Evolutionary conservation across 805 yeast species (phyloP).

Genomic region (Ogataea neopini): DNA sequence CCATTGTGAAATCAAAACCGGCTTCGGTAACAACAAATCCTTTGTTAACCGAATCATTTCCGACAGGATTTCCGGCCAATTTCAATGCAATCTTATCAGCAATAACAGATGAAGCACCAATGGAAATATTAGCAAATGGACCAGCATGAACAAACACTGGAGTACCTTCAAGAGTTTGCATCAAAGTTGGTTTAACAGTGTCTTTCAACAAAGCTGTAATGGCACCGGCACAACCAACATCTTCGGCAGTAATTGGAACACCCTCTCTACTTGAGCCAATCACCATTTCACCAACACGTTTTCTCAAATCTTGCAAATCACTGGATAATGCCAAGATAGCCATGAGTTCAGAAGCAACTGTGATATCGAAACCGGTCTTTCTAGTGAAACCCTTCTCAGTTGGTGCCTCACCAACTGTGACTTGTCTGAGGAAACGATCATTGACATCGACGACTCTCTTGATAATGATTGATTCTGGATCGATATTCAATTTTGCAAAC

Average conservation of each 20-base stretch:
- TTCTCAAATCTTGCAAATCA: constrained; percentile 70
- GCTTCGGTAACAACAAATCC: constrained; percentile 88
- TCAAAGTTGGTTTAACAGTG: constrained; percentile 79
- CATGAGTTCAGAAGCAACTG: constrained; percentile 86
- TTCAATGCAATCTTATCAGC: constrained; percentile 84
- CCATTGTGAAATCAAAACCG: constrained; percentile 90
- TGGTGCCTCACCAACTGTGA: constrained; percentile 79
- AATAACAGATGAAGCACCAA: constrained; percentile 81
- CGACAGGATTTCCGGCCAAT: constrained; percentile 56
- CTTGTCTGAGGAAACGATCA: constrained; percentile 76
- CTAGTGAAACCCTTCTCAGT: constrained; percentile 76
- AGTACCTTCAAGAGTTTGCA: constrained; percentile 88
- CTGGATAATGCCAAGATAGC: constrained; percentile 77
- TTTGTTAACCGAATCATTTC: constrained; percentile 41
- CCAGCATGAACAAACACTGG: constrained; percentile 89
- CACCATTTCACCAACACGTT: constrained; percentile 73
- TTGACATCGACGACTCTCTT: constrained; percentile 85
- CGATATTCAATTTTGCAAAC: constrained; percentile 73
- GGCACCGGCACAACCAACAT: constrained; percentile 85
- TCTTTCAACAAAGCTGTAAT: constrained; percentile 79
- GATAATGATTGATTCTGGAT: constrained; percentile 78
- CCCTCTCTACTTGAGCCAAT: constrained; percentile 68
- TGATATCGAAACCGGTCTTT: constrained; percentile 77
- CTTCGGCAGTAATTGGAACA: constrained; percentile 79
- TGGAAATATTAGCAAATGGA: constrained; percentile 84